A percentile compares a stretch with the other conserved stretches of the same genome.
phyloP scores from a whole-genome alignment of 257 asterid genomes.

The Cinchona pubescens region DNA sequence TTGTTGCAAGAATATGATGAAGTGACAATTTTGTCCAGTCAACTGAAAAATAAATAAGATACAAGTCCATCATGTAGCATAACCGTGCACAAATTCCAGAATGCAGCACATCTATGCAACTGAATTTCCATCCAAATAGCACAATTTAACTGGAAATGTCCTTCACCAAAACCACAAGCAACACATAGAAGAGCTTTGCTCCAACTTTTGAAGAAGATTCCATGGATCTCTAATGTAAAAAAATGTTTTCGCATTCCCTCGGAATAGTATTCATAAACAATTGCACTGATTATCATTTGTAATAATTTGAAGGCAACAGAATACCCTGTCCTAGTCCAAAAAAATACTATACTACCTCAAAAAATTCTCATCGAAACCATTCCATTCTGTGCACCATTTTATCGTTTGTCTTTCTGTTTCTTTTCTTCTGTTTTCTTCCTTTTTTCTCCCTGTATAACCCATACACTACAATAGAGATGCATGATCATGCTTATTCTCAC shows the following conservation, averaged over 20 bases:
- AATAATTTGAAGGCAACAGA: background rate
- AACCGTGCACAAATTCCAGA: background rate
- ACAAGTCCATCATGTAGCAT: background rate
- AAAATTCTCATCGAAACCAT: background rate
- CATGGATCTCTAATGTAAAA: background rate
- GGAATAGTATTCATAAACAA: background rate
- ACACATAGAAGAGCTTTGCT: conserved; percentile 1
- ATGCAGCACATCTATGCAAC: background rate
- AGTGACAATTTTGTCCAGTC: background rate
- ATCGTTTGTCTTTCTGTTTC: background rate
- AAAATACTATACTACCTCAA: background rate
- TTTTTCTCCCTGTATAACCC: background rate
- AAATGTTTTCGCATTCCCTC: background rate
- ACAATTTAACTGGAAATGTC: background rate
- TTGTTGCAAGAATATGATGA: background rate
- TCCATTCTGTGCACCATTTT: background rate
- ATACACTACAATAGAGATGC: background rate
- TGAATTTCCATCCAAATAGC: background rate
- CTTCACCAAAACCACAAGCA: background rate
- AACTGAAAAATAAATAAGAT: background rate
- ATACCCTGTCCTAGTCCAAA: background rate
- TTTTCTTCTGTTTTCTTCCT: background rate
- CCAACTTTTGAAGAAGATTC: background rate
- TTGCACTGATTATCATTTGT: background rate
- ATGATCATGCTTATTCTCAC: background rate